phyloP scores from a whole-genome alignment of 202 grass and related monocot genomes.

The Schoenoplectus tabernaemontani region DNA sequence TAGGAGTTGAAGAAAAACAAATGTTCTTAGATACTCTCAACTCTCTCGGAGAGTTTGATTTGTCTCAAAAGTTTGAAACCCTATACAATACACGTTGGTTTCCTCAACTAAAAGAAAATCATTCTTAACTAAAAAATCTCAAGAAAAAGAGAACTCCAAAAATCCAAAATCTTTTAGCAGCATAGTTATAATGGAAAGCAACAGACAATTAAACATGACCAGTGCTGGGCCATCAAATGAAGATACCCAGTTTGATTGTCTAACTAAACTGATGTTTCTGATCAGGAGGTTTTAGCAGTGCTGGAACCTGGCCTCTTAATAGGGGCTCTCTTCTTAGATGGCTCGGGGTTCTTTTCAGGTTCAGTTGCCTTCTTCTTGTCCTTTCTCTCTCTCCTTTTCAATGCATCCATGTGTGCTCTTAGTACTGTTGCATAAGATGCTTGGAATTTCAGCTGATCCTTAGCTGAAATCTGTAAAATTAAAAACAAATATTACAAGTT shows the following conservation, averaged over 20 bases:
- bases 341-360: constrained; percentile 49
- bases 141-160: constrained; percentile 14
- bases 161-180: constrained; percentile 8
- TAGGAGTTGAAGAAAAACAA: not conserved
- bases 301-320: constrained; percentile 7
- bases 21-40: not conserved
- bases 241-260: not conserved
- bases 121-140: constrained; percentile 5
- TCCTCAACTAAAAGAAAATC: not conserved
- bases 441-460: constrained; percentile 93
- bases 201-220: not conserved
- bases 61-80: not conserved
- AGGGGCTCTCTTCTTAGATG: constrained; percentile 46
- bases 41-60: no score
- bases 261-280: not conserved
- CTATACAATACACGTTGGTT: not conserved
- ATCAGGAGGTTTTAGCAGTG: constrained; percentile 8
- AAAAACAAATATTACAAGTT: constrained; percentile 2
- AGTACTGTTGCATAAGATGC: constrained; percentile 84
- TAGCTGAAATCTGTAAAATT: constrained; percentile 56
- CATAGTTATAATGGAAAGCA: constrained; percentile 1
- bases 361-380: constrained; percentile 74
- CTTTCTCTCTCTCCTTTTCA: constrained; percentile 95
- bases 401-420: constrained; percentile 84
- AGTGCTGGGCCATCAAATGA: not conserved